Base-by-base conservation (phyloP, 2,329 filamentous ascomycete species). In the Colletotrichum filicis region DNA sequence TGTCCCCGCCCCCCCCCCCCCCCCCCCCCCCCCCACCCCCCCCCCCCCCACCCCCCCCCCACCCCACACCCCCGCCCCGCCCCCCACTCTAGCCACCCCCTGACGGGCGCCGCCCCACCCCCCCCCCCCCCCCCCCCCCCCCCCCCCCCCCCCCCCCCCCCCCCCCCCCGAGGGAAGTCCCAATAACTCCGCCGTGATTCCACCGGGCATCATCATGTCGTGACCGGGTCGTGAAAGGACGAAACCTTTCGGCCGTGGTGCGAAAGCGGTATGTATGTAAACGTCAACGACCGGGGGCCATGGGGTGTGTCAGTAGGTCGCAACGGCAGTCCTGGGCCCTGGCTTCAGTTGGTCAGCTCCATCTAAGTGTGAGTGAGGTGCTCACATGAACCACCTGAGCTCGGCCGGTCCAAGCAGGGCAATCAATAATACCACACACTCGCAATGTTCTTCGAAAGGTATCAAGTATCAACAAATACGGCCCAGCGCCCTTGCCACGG, bases 381-480 rank as follows among this genome's bases (percentile, higher is more conserved):
- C 53, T 56, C 62, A 65, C 62, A 65, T 65, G 62, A 56, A 52
- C 52, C 14, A 53, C 22, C 14, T 32, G 32, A 56, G 19, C 62
- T 65, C 52, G 30, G 52, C 49, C 49, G 62, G 62, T 65, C 62
- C 62, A 28, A 46, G 52, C 35, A 65, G 42, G 62, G 56, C 62
- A 65, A 56, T 57, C 19, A 24, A 26, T 28, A 28, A n/a, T 56
- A 24, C 22, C 53, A 26, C 52, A 24, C 53, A 7, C 24, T 56
- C 16, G 26, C 32, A 28, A 19, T n/a, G 35, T 19, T 14, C 24
- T 24, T 35, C 32, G 14, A 19, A 8, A 42, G 37, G 19, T 42
- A 24, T 37, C 49, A 16, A 28, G 24, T 30, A 42, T 52, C 32
- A 26, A 63, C 30, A 56, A 55, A 65, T 28, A 46, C 19, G 24